Base-by-base conservation (phyloP, 2,329 filamentous ascomycete species). In the Fusarium palustre region DNA sequence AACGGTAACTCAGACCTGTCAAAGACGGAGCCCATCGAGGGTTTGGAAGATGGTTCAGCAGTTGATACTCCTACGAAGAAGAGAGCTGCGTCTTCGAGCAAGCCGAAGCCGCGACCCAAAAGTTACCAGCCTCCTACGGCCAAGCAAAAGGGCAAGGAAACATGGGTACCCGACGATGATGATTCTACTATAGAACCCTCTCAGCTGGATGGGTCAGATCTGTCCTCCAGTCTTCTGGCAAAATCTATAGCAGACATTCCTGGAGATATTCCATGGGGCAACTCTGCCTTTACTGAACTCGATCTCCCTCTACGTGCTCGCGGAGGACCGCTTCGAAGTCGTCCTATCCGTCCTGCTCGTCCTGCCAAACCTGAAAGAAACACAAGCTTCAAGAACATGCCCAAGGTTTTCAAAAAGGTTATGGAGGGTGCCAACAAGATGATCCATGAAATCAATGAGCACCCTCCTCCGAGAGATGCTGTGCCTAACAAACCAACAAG, bases 231-330 rank as follows among this genome's bases (percentile, higher is more conserved):
- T 47, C 65, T 81, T 12, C 71, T 83, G 6, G 82, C 81, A 34
- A 87, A 87, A 67, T 85, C 86, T 4, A 74, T 90, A 34, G 87
- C 86, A 18, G 87, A 90, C 38, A 87, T 81, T 16, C 75, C 78
- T 4, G 80, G 79, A 12, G 88, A 90, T 15, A 89, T 90, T 49
- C 88, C 88, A 0, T 85, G 90, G 74, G 88, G 88, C 8, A 86
- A 87, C 66, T 90, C 88, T 20, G 88, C 88, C n/a, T 90, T 91
- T 69, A 90, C 87, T 68, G 87, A 88, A 71, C 80, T 90, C 9
- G 88, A 90, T 55, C 76, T 90, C 2, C 83, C 87, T 1, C 73
- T 85, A 1, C 55, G 67, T 7, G 67, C 59, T 12, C 81, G 82
- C 22, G 82, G 82, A 11, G 82, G 82, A 8, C 80, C 85, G 55